A percentile compares a stretch with the other conserved stretches of the same genome.
These are phyloP conservation scores for Inga laurina DNA, from an alignment of 306 rosid species.

Conservation along the genomic window DNA sequence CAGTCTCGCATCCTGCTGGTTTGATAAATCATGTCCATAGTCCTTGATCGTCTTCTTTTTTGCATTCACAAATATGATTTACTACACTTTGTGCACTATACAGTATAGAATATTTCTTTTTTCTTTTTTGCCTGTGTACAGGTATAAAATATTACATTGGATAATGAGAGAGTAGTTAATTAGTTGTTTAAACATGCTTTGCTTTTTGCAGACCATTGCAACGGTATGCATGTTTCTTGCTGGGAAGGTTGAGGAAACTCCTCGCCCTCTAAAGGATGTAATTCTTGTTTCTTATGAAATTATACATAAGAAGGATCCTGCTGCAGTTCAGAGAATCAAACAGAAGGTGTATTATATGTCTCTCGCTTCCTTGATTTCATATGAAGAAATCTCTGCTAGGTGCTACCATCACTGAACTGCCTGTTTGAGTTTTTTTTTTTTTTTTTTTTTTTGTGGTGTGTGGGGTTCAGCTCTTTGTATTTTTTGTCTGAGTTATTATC, in stretches of 20 bases:
- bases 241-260: constrained; percentile 99
- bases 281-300: constrained; percentile 93
- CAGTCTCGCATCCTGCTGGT: neutral
- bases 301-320: constrained; percentile 87
- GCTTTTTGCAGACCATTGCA: constrained; percentile 75
- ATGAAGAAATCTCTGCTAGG: constrained; percentile 25
- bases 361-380: neutral
- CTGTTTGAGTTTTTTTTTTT: constrained; percentile 3
- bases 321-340: constrained; percentile 86
- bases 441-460: neutral
- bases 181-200: constrained; percentile 38
- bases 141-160: neutral
- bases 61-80: neutral
- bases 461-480: neutral
- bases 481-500: constrained; percentile 9
- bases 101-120: neutral
- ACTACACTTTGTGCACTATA: neutral
- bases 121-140: neutral
- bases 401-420: constrained; percentile 19
- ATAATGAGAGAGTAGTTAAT: neutral
- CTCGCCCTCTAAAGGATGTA: constrained; percentile 94
- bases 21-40: neutral
- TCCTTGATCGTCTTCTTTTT: neutral
- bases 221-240: constrained; percentile 99
- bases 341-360: constrained; percentile 67